Conservation (phyloP, 2,329 filamentous ascomycete genomes). For the Aspergillus aculeatus region DNA sequence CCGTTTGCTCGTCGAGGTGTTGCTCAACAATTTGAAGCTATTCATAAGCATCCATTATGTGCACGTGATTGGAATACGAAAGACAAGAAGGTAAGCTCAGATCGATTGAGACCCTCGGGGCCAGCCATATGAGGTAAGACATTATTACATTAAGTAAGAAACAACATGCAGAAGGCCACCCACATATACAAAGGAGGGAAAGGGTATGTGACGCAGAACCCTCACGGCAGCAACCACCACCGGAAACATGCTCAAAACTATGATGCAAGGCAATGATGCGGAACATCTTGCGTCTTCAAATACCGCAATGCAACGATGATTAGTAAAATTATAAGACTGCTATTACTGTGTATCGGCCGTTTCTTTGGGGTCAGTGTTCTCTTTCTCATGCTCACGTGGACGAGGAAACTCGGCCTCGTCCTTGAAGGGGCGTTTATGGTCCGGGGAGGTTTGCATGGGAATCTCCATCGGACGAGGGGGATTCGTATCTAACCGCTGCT, state of each 20-base stretch:
- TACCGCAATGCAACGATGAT: constrained; percentile 6
- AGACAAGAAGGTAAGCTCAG: constrained; percentile 14
- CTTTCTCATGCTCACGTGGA: constrained; percentile 22
- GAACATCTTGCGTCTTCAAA: constrained; percentile 11
- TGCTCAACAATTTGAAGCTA: neutral
- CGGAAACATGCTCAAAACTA: constrained; percentile 18
- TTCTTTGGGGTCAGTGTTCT: constrained; percentile 27
- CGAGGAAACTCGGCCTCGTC: constrained; percentile 14
- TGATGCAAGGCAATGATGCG: constrained; percentile 14
- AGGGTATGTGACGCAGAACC: constrained; percentile 22
- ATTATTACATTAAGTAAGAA: constrained; percentile 24
- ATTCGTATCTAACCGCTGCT: constrained; percentile 22
- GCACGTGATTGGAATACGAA: neutral
- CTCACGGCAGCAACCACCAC: constrained; percentile 4
- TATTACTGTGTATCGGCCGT: constrained; percentile 20
- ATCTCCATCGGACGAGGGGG: constrained; percentile 21
- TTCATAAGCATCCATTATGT: neutral
- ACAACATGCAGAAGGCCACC: constrained; percentile 15
- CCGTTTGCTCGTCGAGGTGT: neutral
- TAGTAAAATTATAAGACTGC: constrained; percentile 13
- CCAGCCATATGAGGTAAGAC: constrained; percentile 5
- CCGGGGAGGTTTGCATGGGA: constrained; percentile 18
- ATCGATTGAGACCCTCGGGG: neutral
- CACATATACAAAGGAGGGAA: constrained; percentile 16
- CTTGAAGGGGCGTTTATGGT: constrained; percentile 9